These are phyloP conservation scores for Rutidosis leptorrhynchoides DNA, from an alignment of 129 eudicot genomes.

Conservation along the genomic window DNA sequence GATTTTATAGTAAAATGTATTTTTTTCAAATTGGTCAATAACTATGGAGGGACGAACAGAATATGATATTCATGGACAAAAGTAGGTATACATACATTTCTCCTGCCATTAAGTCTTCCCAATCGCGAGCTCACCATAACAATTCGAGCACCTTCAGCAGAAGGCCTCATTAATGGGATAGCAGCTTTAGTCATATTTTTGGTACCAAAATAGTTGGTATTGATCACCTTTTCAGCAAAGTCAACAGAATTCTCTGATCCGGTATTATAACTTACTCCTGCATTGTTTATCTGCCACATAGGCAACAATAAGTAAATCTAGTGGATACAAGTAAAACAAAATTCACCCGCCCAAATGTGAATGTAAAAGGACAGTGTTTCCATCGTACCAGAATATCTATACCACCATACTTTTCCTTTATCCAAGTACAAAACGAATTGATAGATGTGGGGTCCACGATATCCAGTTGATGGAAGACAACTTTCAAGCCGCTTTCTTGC, in stretches of 20 bases:
- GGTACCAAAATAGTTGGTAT: slow-evolving; percentile 72
- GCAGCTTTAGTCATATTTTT: slow-evolving; percentile 67
- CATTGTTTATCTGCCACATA: slow-evolving; percentile 71
- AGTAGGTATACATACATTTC: slow-evolving; percentile 59
- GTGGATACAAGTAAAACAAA: slow-evolving; percentile 3
- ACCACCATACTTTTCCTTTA: slow-evolving; percentile 60
- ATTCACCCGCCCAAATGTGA: not conserved
- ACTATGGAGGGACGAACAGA: not conserved
- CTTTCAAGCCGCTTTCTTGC: slow-evolving; percentile 70
- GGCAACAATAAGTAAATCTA: slow-evolving; percentile 10
- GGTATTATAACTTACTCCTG: slow-evolving; percentile 64
- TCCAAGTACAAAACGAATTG: slow-evolving; percentile 52
- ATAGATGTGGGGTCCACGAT: slow-evolving; percentile 60
- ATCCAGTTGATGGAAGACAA: slow-evolving; percentile 77
- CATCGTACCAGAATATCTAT: slow-evolving; percentile 70
- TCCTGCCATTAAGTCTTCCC: slow-evolving; percentile 81
- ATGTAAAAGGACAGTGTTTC: not conserved
- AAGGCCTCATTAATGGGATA: slow-evolving; percentile 79
- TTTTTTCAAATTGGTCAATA: not conserved
- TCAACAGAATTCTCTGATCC: slow-evolving; percentile 83
- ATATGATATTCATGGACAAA: not conserved
- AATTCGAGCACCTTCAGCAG: slow-evolving; percentile 80
- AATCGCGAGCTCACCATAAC: slow-evolving; percentile 81
- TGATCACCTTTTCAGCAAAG: slow-evolving; percentile 68
- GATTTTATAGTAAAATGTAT: not conserved